Evolutionary conservation across 1,284 basidiomycete species (phyloP), one percentile per base, ranked within the genome.

Genomic region (Marasmius oreades): DNA sequence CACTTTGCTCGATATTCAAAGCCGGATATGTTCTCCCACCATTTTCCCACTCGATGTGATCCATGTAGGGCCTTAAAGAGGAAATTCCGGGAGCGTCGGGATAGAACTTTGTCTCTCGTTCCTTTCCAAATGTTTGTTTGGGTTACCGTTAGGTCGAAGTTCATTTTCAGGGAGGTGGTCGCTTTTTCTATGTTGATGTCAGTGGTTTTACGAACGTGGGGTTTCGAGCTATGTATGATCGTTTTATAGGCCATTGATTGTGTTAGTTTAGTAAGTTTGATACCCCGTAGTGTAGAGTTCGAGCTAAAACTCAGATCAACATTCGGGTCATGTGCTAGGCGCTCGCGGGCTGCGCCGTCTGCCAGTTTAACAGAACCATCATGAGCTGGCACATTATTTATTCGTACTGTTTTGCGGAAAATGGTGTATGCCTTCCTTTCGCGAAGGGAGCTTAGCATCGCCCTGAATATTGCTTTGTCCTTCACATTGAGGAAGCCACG

Each of bases 11-110:
- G n/a, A n/a, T n/a, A n/a, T n/a, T n/a, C n/a, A n/a, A n/a, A n/a
- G n/a, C n/a, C n/a, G n/a, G n/a, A n/a, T n/a, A n/a, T n/a, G 22
- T 56, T 33, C 28, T 31, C 33, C 55, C 55, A 52, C n/a, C 11
- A 56, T 23, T 45, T 45, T 1, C 55, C 55, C 2, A 46, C 28
- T 5, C 37, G 20, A 12, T 52, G 55, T 2, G 50, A 48, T 4
- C 26, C 55, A 56, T 56, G 55, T 31, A 56, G 7, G 2, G 39
- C 22, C 8, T 43, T 4, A 11, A 28, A 56, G 6, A 52, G 23
- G 28, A 56, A 56, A 22, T 56, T 43, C 31, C 50, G 2, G 2
- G 23, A 5, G 8, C 55, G 10, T 24, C 51, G 2, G 7, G 55
- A 43, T 2, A 56, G 1, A 3, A 4, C 5, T n/a, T 24, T 20